Conservation (phyloP, 345 rosid species). For the Syzygium aromaticum region DNA sequence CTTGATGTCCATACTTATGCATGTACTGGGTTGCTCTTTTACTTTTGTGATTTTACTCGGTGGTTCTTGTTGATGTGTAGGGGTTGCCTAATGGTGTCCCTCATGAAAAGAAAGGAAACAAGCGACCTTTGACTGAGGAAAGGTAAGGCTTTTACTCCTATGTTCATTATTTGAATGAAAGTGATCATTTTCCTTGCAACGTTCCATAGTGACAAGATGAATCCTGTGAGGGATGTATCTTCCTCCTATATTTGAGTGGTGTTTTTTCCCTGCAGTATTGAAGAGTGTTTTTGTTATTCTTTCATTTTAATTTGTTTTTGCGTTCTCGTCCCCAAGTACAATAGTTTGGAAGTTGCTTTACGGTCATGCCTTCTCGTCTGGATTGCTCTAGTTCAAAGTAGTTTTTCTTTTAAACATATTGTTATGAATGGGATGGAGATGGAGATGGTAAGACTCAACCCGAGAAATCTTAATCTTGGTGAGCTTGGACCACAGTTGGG, state of each 20-base stretch:
- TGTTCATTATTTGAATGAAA: neutral
- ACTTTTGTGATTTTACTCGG: neutral
- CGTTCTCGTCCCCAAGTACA: neutral
- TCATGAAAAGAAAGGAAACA: constrained; percentile 82
- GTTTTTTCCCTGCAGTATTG: neutral
- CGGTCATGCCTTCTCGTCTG: neutral
- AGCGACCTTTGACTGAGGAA: constrained; percentile 58
- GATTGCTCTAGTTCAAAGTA: neutral
- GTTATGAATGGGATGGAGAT: neutral
- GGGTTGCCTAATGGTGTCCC: constrained; percentile 76
- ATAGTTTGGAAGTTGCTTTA: neutral
- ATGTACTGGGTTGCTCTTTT: neutral
- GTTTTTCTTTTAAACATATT: neutral
- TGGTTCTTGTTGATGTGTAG: constrained; percentile 21
- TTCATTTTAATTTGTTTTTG: neutral
- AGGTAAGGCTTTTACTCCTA: constrained; percentile 28
- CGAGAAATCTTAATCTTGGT: neutral
- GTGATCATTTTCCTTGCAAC: neutral
- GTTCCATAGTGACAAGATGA: neutral
- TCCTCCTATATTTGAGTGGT: neutral
- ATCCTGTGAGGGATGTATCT: neutral
- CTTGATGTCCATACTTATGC: neutral
- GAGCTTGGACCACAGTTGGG: neutral
- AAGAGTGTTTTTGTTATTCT: neutral
- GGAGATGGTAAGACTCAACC: neutral